A percentile compares a stretch with the other conserved stretches of the same genome.
These are phyloP conservation scores for Avena sativa DNA, from an alignment of 176 grass and related monocot species.

Conservation along the genomic window DNA sequence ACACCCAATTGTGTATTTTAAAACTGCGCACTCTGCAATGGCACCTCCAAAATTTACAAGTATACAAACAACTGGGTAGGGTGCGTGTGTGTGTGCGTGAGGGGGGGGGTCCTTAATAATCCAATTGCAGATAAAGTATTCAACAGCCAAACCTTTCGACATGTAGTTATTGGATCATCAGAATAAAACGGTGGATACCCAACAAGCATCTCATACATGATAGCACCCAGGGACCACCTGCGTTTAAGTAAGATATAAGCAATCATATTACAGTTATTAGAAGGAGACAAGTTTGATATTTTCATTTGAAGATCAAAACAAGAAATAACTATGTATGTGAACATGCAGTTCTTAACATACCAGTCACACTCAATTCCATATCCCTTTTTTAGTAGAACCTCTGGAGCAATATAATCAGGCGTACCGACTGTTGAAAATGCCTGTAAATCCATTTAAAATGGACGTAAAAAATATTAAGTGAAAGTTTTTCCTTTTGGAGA, in stretches of 20 bases:
- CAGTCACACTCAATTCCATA: slow-evolving; percentile 99
- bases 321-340: slow-evolving; percentile 26
- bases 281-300: slow-evolving; percentile 3
- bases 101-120: not conserved
- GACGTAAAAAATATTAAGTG: slow-evolving; percentile 45
- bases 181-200: slow-evolving; percentile 97
- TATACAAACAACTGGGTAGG: not conserved
- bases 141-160: slow-evolving; percentile 70
- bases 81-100: too few relatives aligned
- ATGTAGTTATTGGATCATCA: slow-evolving; percentile 95
- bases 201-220: slow-evolving; percentile 99
- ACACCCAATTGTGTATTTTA: not conserved
- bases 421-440: slow-evolving; percentile 99
- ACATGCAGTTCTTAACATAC: slow-evolving; percentile 46
- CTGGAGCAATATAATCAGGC: slow-evolving; percentile 97
- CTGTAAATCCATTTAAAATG: slow-evolving; percentile 49
- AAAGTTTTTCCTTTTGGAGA: slow-evolving; percentile 12
- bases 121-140: slow-evolving; percentile 15
- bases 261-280: slow-evolving; percentile 30
- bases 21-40: not conserved
- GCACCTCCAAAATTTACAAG: not conserved
- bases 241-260: slow-evolving; percentile 28
- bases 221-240: slow-evolving; percentile 97
- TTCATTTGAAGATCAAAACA: slow-evolving; percentile 22
- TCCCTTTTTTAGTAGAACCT: slow-evolving; percentile 98